phyloP scores from a whole-genome alignment of 805 yeast genomes.

The Candida ficus region DNA sequence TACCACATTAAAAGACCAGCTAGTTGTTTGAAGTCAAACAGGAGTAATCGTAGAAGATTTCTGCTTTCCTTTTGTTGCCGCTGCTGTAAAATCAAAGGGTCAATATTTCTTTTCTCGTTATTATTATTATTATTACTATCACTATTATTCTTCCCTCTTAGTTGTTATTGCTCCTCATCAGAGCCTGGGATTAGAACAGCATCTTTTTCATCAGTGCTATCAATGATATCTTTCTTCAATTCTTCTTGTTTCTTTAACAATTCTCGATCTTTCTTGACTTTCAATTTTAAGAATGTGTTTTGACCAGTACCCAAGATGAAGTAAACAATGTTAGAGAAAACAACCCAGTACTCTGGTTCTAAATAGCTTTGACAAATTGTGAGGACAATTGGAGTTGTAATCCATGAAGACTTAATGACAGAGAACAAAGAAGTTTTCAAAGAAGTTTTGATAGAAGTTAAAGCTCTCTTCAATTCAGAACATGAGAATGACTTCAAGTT shows the following conservation, averaged over 20 bases:
- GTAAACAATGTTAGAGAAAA: slow-evolving; percentile 52
- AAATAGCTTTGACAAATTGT: slow-evolving; percentile 52
- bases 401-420: slow-evolving; percentile 47
- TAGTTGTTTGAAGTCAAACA: slow-evolving; percentile 13
- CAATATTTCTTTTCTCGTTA: too few species aligned
- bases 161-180: slow-evolving; percentile 10
- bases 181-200: slow-evolving; percentile 10
- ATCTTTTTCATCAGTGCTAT: slow-evolving; percentile 8
- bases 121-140: too few species aligned
- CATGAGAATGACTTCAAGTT: slow-evolving; percentile 9
- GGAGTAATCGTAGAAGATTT: slow-evolving; percentile 1
- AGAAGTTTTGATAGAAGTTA: slow-evolving; percentile 18
- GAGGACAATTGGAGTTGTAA: slow-evolving; percentile 48
- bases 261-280: slow-evolving; percentile 20
- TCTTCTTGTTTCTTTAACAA: slow-evolving; percentile 18
- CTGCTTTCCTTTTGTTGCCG: slow-evolving; percentile 1
- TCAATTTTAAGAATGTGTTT: slow-evolving; percentile 47
- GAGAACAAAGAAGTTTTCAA: slow-evolving; percentile 38
- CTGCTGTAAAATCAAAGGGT: neutral
- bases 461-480: slow-evolving; percentile 14
- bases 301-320: slow-evolving; percentile 59
- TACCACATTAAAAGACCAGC: slow-evolving; percentile 15
- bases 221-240: slow-evolving; percentile 16
- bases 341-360: slow-evolving; percentile 59
- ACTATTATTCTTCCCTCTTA: slow-evolving; percentile 4